Evolutionary conservation across 495 filamentous ascomycete species (phyloP).

Genomic region (Aspergillus haitiensis): DNA sequence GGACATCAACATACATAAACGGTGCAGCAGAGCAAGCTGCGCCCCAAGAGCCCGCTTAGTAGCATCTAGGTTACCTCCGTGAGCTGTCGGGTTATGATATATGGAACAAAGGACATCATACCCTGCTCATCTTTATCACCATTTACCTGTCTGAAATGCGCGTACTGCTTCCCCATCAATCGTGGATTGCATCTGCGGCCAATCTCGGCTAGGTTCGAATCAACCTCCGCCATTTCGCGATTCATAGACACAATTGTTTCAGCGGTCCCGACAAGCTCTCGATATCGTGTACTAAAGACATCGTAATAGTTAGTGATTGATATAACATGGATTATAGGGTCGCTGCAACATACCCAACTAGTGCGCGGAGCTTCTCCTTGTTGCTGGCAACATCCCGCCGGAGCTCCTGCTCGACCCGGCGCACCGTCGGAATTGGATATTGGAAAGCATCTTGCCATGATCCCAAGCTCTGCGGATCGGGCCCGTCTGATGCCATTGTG

Average conservation of each 20-base stretch:
- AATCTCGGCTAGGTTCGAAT: constrained; percentile 66
- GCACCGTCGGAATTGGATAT: constrained; percentile 62
- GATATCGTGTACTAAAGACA: constrained; percentile 69
- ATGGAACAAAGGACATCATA: constrained; percentile 27
- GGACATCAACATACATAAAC: constrained; percentile 53
- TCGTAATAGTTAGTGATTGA: constrained; percentile 18
- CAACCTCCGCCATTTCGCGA: constrained; percentile 68
- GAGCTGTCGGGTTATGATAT: constrained; percentile 27
- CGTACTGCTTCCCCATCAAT: constrained; percentile 65
- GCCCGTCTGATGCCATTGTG: constrained; percentile 57
- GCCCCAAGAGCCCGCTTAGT: constrained; percentile 58
- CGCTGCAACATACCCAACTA: constrained; percentile 68
- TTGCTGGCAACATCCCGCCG: constrained; percentile 72
- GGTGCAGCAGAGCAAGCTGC: constrained; percentile 62
- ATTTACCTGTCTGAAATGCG: constrained; percentile 62
- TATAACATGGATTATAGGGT: not conserved
- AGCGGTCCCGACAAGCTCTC: constrained; percentile 88
- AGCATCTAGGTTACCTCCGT: constrained; percentile 44
- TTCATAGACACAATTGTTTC: constrained; percentile 92
- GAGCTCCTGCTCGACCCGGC: constrained; percentile 63
- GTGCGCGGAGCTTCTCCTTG: constrained; percentile 80
- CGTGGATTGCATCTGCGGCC: constrained; percentile 76
- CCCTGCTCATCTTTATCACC: constrained; percentile 45
- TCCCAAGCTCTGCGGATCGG: constrained; percentile 58
- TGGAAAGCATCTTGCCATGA: constrained; percentile 70